Conservation (phyloP, 2,329 filamentous ascomycete species). For the Alternaria sp. region DNA sequence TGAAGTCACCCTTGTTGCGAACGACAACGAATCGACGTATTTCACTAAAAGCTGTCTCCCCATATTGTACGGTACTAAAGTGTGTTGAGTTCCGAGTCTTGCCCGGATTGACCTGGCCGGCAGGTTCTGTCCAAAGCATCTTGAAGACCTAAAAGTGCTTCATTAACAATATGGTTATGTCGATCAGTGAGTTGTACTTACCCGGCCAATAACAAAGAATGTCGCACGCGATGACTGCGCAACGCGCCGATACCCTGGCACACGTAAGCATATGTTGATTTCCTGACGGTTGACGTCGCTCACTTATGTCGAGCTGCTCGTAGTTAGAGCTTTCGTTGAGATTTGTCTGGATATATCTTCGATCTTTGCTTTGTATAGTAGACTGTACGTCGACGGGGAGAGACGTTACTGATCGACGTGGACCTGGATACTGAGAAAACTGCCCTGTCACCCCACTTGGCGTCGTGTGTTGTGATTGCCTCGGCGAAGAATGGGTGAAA, state of each 20-base stretch:
- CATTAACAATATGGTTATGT: background rate
- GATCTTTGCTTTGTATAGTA: background rate
- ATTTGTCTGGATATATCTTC: background rate
- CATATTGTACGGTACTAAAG: background rate
- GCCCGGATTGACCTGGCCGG: background rate
- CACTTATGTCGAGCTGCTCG: background rate
- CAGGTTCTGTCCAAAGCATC: background rate
- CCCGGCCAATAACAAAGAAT: background rate
- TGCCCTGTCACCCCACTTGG: too few species aligned
- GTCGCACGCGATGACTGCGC: background rate
- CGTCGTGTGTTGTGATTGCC: too few species aligned
- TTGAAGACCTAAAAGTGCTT: background rate
- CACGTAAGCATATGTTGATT: background rate
- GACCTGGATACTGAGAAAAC: accelerated
- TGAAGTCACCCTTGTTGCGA: background rate
- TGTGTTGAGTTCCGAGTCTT: background rate
- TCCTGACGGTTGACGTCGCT: accelerated
- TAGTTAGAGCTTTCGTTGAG: background rate
- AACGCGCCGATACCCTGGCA: background rate
- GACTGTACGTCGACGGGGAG: background rate
- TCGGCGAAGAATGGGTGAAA: too few species aligned
- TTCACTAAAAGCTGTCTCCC: background rate
- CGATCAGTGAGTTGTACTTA: background rate
- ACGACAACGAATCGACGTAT: background rate
- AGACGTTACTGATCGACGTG: background rate